Base-by-base conservation (phyloP, 2,329 filamentous ascomycete species). In the Paracorniculantispora psalliotae region DNA sequence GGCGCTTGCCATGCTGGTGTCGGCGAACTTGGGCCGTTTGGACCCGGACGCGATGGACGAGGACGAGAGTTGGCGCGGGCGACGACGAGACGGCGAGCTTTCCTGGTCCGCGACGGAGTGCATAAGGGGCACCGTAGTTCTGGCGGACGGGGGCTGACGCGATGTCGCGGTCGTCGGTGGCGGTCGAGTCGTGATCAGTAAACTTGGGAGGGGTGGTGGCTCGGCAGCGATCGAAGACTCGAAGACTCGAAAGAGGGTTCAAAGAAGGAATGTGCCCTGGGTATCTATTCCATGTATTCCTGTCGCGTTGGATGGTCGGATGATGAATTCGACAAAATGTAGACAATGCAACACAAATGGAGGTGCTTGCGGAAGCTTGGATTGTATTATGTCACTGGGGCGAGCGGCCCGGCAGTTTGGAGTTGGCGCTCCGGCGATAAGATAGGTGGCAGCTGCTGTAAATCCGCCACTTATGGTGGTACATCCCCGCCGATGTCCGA, bases 61-160 rank as follows among this genome's bases (percentile, higher is more conserved):
- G 48, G 70, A 69, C 21, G 71, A 72, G 59, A 69, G 67, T 61
- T 69, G 67, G 64, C 74, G 74, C 56, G 67, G 73, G 60, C 75
- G 71, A 52, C 75, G 73, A 64, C 72, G 73, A 61, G 73, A 73
- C 55, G 73, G 67, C 59, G 67, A 70, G 49, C 60, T 64, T 41
- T 68, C 61, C 57, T 68, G 67, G 62, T 66, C 63, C 48, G 67
- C 59, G 62, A 64, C 67, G 61, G 70, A 63, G 68, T 69, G 70
- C 73, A 75, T 75, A 67, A 19, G 21, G 54, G 54, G 54, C 54
- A 57, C 54, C n/a, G 19, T 19, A 4, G 9, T 21, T 43, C 13
- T 4, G 28, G 17, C 44, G 44, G 15, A n/a, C 19, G 5, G 12
- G 33, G n/a, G 44, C 33, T 21, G 12, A 30, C 25, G n/a, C 33